Conservation (phyloP, 495 filamentous ascomycete species). For the Hypoxylon subgilvum region DNA sequence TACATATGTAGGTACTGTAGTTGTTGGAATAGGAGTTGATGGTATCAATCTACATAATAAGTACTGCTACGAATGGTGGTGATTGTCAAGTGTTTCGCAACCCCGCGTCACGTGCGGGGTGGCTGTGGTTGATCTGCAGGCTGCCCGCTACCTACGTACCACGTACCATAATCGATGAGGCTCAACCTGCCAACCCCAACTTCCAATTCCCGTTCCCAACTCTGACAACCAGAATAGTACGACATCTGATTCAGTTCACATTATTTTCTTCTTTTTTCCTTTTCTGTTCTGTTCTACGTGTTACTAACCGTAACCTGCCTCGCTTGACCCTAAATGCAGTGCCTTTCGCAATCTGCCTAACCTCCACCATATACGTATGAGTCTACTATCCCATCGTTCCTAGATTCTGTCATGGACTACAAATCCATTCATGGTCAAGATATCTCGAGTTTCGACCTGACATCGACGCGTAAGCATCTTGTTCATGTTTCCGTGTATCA, state of each 20-base stretch:
- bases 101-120: constrained; percentile 30
- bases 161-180: constrained; percentile 33
- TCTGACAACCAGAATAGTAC: no score
- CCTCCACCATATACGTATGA: no score
- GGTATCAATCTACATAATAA: no score
- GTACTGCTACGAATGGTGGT: no score
- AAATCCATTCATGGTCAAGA: constrained; percentile 54
- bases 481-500: neutral
- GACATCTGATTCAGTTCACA: no score
- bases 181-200: constrained; percentile 33
- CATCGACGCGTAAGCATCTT: constrained; percentile 43
- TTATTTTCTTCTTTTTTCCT: no score
- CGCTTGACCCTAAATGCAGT: neutral
- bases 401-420: constrained; percentile 51
- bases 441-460: constrained; percentile 54
- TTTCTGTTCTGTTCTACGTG: no score
- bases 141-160: constrained; percentile 26
- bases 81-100: neutral
- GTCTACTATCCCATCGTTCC: no score
- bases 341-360: neutral
- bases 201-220: constrained; percentile 18
- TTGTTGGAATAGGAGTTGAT: neutral
- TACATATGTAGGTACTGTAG: no score
- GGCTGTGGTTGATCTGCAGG: constrained; percentile 30
- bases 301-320: neutral